Percentiles rank a stretch among this genome's conserved stretches.
Evolutionary conservation across 352 stramenopile genomes (phyloP).

Genomic region (Phytophthora multivora): DNA sequence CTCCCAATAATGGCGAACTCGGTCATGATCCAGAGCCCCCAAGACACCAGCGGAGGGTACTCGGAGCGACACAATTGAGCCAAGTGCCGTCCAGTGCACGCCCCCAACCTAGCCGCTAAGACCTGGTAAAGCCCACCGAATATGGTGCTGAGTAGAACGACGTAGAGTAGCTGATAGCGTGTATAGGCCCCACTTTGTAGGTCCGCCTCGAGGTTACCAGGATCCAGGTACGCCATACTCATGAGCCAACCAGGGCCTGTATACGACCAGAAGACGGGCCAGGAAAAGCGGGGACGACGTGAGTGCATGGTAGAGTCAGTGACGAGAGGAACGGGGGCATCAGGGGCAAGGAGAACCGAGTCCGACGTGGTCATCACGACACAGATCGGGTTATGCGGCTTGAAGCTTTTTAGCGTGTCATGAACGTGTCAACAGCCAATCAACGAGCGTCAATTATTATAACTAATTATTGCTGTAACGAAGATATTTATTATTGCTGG

Average conservation of each 20-base stretch:
- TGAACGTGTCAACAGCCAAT: too few species aligned
- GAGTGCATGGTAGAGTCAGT: background rate
- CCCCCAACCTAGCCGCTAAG: conserved; percentile 85
- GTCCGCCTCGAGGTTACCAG: conserved; percentile 92
- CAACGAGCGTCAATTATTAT: too few species aligned
- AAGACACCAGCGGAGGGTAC: conserved; percentile 56
- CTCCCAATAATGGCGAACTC: conserved; percentile 89
- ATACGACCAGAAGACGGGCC: conserved; percentile 59
- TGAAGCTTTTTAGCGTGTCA: too few species aligned
- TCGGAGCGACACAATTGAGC: conserved; percentile 73
- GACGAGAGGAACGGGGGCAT: background rate
- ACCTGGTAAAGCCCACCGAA: conserved; percentile 89
- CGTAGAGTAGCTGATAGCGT: conserved; percentile 86
- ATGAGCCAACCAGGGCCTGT: conserved; percentile 68
- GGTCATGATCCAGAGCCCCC: conserved; percentile 86
- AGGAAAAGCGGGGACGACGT: conserved; percentile 46
- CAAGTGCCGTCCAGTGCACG: conserved; percentile 84
- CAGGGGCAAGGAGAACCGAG: background rate
- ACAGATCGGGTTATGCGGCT: conserved; percentile 1
- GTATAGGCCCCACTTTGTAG: conserved; percentile 89
- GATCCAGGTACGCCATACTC: conserved; percentile 92
- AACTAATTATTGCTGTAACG: too few species aligned
- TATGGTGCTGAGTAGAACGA: conserved; percentile 83
- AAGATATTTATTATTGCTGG: too few species aligned
- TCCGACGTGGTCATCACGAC: conserved; percentile 4